Conservation (phyloP, 1,139 yeast species). For the Yamadazyma sp. region DNA sequence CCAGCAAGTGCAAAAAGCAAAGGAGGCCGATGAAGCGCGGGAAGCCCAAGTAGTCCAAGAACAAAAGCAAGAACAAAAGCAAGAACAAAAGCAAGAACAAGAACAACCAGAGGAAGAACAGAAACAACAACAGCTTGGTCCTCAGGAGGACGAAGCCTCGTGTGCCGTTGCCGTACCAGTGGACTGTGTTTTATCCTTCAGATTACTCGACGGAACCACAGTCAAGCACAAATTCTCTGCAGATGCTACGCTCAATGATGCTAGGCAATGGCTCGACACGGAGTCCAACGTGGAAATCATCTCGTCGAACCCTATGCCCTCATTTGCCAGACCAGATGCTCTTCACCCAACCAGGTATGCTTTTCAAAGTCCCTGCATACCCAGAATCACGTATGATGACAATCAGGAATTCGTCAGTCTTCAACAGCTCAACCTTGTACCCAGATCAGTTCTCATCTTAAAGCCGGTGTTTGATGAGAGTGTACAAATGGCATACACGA, state of each 20-base stretch:
- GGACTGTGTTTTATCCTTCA: slow-evolving; percentile 46
- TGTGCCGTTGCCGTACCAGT: too few relatives aligned
- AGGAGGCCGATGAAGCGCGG: neutral
- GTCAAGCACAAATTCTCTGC: slow-evolving; percentile 43
- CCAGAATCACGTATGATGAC: slow-evolving; percentile 40
- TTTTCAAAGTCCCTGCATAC: slow-evolving; percentile 39
- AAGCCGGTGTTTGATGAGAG: slow-evolving; percentile 48
- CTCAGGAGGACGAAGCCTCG: too few relatives aligned
- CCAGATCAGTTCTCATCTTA: slow-evolving; percentile 66
- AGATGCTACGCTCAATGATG: slow-evolving; percentile 48
- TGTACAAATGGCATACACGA: slow-evolving; percentile 18
- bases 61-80: neutral
- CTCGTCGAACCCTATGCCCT: slow-evolving; percentile 28
- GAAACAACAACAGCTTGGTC: too few relatives aligned
- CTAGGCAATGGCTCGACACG: slow-evolving; percentile 61
- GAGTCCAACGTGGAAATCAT: slow-evolving; percentile 42
- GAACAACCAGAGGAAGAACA: too few relatives aligned
- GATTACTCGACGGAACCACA: slow-evolving; percentile 56
- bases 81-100: neutral
- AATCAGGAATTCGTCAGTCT: slow-evolving; percentile 55
- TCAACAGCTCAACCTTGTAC: slow-evolving; percentile 50
- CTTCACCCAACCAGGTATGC: slow-evolving; percentile 37
- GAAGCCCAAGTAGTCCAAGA: neutral
- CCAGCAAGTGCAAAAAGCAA: neutral
- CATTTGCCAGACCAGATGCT: slow-evolving; percentile 36